Evolutionary conservation across 202 grass and related monocot species (phyloP), one percentile per base, ranked within the genome.

Genomic region (Setaria italica): DNA sequence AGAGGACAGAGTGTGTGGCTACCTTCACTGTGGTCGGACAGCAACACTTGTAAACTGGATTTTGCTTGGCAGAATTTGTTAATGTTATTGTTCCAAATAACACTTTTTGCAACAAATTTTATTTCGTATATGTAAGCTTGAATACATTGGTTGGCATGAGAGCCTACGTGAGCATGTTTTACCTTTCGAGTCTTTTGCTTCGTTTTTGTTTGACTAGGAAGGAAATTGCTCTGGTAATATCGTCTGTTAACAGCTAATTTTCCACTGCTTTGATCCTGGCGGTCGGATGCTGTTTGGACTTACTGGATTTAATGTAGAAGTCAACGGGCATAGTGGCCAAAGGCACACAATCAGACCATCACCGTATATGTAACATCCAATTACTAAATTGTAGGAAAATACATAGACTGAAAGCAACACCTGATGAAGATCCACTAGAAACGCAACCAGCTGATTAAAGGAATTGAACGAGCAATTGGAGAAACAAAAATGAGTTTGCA

Each of bases 71-170:
- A 77, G 21, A 77, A 63, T 62, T 63, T 43, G 9, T 83, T 42
- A 10, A 11, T 73, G 66, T 67, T 71, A 67, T 7, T 46, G 54
- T 42, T 80, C 71, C 32, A 84, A 60, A 80, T 11, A 30, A 59
- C 62, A 20, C 48, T 19, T 69, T 73, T 35, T 66, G 65, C 53
- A 69, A 48, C 33, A 19, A 82, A 67, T 53, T 39, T 54, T 73
- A 21, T 84, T 85, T 50, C 57, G 80, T 25, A 55, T 34, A 47
- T 81, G 17, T 68, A 50, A 80, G 46, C 30, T 51, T 51, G 46
- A 79, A 64, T 65, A 19, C 33, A 78, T 79, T 39, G 12, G 34
- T n/a, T 49, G 16, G 2, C 21, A 64, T 32, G 42, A 4, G 8
- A 47, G 9, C 50, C 11, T 41, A 41, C 34, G 21, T 53, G 43